Conservation (phyloP, 768 basidiomycete genomes). For the Suillus lakei region DNA sequence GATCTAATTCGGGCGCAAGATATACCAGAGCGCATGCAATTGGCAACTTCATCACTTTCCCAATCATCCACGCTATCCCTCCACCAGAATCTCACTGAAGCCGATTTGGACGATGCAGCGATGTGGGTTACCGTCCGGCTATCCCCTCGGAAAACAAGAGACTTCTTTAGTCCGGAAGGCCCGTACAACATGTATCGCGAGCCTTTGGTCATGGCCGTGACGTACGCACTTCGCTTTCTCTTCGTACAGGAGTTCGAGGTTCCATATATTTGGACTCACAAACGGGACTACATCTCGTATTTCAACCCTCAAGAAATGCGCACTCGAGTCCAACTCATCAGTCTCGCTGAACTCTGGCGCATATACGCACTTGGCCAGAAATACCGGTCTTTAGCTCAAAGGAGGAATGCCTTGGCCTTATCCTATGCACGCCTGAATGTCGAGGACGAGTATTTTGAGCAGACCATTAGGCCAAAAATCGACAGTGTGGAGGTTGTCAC, state of each 20-base stretch:
- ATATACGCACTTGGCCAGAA: conserved; percentile 88
- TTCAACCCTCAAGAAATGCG: conserved; percentile 72
- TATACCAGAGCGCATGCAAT: conserved; percentile 95
- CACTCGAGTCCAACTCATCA: conserved; percentile 72
- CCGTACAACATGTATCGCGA: conserved; percentile 61
- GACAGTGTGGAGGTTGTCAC: conserved; percentile 88
- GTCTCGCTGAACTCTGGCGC: conserved; percentile 86
- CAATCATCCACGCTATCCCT: conserved; percentile 61
- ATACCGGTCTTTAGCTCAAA: conserved; percentile 84
- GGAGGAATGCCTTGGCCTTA: conserved; percentile 62
- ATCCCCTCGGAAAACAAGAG: conserved; percentile 68
- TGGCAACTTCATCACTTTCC: conserved; percentile 85
- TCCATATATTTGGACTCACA: conserved; percentile 93
- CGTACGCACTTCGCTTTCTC: conserved; percentile 76
- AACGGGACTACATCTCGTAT: conserved; percentile 86
- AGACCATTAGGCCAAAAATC: conserved; percentile 65
- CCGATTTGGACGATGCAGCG: conserved; percentile 80
- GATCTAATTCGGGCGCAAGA: conserved; percentile 89
- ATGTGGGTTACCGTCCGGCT: conserved; percentile 87
- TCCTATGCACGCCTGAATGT: conserved; percentile 73
- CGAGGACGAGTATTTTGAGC: conserved; percentile 77
- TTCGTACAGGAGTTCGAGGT: conserved; percentile 92
- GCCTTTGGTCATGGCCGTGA: conserved; percentile 79
- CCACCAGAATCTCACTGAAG: conserved; percentile 66
- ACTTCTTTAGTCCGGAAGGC: conserved; percentile 74